Conservation (phyloP, 352 stramenopile genomes). For the Globisporangium mamillatum region DNA sequence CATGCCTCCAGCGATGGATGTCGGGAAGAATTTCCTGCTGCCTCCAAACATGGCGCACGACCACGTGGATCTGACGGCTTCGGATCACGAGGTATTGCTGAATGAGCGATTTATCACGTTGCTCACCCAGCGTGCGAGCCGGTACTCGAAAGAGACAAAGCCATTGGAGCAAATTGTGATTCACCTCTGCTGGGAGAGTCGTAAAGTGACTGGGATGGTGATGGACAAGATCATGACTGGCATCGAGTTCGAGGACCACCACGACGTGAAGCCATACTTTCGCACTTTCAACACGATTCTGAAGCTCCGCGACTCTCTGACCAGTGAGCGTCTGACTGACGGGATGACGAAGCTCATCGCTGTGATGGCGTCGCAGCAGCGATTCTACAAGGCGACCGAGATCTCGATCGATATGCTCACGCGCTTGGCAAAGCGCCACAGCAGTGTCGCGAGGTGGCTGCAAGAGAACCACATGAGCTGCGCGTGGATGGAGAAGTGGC, state of each 20-base stretch:
- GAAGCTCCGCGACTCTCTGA: constrained; percentile 73
- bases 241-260: constrained; percentile 80
- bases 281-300: constrained; percentile 79
- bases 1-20: constrained; percentile 70
- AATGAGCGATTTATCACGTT: constrained; percentile 78
- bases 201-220: constrained; percentile 48
- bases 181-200: constrained; percentile 80
- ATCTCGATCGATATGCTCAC: constrained; percentile 86
- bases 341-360: constrained; percentile 71
- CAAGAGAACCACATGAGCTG: constrained; percentile 61
- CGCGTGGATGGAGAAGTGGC: constrained; percentile 84
- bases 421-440: constrained; percentile 74
- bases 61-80: constrained; percentile 53
- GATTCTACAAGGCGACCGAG: constrained; percentile 85
- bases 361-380: constrained; percentile 82
- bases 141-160: constrained; percentile 82
- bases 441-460: constrained; percentile 61
- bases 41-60: constrained; percentile 71
- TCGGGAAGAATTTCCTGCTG: constrained; percentile 30
- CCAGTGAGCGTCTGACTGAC: constrained; percentile 56
- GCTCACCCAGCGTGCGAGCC: constrained; percentile 64
- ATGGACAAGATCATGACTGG: constrained; percentile 65
- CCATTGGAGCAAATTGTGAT: constrained; percentile 72
- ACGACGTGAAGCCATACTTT: constrained; percentile 88
- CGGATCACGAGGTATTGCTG: constrained; percentile 63